phyloP scores from a whole-genome alignment of 2,329 filamentous ascomycete genomes.

The Xylariomycetidae sp. region DNA sequence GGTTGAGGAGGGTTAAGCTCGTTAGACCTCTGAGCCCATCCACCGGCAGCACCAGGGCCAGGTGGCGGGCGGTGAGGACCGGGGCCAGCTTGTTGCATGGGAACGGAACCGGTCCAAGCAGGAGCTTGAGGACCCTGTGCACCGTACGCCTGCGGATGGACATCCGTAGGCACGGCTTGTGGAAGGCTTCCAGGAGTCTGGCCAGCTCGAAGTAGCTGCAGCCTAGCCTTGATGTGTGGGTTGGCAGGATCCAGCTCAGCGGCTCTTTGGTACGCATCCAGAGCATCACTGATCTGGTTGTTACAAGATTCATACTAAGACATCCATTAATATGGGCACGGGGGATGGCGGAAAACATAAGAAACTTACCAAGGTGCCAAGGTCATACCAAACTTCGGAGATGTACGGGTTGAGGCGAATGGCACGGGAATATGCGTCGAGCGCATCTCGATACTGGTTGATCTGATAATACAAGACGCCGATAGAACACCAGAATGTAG shows the following conservation, averaged over 20 bases:
- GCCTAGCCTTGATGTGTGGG: conserved; percentile 90
- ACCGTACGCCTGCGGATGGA: conserved; percentile 90
- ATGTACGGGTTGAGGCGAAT: conserved; percentile 97
- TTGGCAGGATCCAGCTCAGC: conserved; percentile 91
- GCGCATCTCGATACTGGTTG: conserved; percentile 96
- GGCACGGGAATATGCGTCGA: conserved; percentile 95
- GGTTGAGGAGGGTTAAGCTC: conserved; percentile 77
- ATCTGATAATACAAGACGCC: conserved; percentile 99
- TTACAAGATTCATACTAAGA: conserved; percentile 95
- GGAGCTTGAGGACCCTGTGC: conserved; percentile 80
- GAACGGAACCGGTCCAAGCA: conserved; percentile 80
- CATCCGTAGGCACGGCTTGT: conserved; percentile 85
- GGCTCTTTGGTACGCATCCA: conserved; percentile 92
- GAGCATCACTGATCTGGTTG: conserved; percentile 93
- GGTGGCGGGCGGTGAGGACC: conserved; percentile 59
- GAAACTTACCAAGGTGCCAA: conserved; percentile 86
- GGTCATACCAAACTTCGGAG: conserved; percentile 97
- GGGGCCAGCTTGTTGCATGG: conserved; percentile 43
- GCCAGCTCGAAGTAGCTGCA: conserved; percentile 82
- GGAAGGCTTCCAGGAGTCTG: conserved; percentile 69
- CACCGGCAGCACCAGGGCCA: conserved; percentile 49
- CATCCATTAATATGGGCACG: conserved; percentile 25
- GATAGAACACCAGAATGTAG: conserved; percentile 99
- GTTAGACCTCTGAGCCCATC: conserved; percentile 60
- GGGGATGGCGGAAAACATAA: conserved; percentile 15